Evolutionary conservation across 805 yeast species (phyloP).

Genomic region (Nakazawaea sp.): DNA sequence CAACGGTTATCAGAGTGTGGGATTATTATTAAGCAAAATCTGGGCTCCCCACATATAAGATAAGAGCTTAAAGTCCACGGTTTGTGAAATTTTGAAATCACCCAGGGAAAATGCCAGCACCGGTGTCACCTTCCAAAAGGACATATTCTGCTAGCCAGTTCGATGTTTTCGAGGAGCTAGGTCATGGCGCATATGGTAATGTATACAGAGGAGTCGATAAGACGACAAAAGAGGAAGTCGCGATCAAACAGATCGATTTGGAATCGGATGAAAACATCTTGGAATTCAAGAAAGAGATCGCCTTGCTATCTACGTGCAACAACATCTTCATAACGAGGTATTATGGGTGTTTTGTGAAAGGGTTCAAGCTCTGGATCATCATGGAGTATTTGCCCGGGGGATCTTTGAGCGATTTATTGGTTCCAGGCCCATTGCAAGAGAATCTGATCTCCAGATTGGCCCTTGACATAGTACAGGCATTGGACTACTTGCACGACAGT

Average conservation of each 20-base stretch:
- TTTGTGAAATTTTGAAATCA: too few relatives aligned
- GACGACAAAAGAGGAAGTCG: slow-evolving; percentile 36
- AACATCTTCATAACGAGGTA: slow-evolving; percentile 58
- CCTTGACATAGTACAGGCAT: slow-evolving; percentile 50
- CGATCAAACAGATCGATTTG: slow-evolving; percentile 62
- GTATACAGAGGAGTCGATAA: slow-evolving; percentile 59
- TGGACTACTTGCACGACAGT: slow-evolving; percentile 57
- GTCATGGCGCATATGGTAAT: slow-evolving; percentile 75
- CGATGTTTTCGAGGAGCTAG: slow-evolving; percentile 47
- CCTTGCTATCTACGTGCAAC: slow-evolving; percentile 60
- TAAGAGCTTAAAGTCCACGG: too few relatives aligned
- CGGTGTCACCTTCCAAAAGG: slow-evolving; percentile 1
- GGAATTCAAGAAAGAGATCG: slow-evolving; percentile 70
- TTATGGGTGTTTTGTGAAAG: slow-evolving; percentile 65
- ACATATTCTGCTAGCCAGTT: slow-evolving; percentile 34
- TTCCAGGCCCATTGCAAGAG: slow-evolving; percentile 55
- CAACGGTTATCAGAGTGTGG: too few relatives aligned
- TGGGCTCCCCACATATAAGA: too few relatives aligned
- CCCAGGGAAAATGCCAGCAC: too few relatives aligned
- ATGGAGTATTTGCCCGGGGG: slow-evolving; percentile 85
- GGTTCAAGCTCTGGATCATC: slow-evolving; percentile 67
- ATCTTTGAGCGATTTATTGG: slow-evolving; percentile 56
- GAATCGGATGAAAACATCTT: slow-evolving; percentile 65
- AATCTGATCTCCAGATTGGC: slow-evolving; percentile 46
- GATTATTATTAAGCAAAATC: too few relatives aligned